Base-by-base conservation (phyloP, 2,329 filamentous ascomycete species). In the Aspergillus sclerotialis region DNA sequence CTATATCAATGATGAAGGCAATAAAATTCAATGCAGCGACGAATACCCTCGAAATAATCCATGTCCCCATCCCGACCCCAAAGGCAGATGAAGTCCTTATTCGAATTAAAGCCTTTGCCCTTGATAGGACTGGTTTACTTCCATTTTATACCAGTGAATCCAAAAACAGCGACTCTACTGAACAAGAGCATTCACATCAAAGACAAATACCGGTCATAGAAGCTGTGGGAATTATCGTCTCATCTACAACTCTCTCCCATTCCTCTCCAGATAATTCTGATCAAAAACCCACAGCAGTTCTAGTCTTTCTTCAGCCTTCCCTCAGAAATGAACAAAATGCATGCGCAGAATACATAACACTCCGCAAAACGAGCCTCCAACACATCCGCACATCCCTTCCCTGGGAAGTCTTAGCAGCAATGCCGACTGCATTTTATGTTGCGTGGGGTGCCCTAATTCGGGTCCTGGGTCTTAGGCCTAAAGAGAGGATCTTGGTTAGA, bases 371-470 rank as follows among this genome's bases (percentile, higher is more conserved):
- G n/a, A n/a, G n/a, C n/a, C n/a, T n/a, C n/a, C n/a, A n/a, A n/a
- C n/a, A n/a, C n/a, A 38, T 68, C n/a, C 45, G 53, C 18, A 58
- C 54, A 4, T 45, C 50, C 7, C 42, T 70, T 4, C 44, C 50
- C 0, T 70, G 68, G 67, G 55, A 61, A 17, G 48, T 58, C 2
- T 40, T 73, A 1, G 70, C 66, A 4, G 67, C 69, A 1, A 50
- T 69, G 33, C 68, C 68, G 3, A 69, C 72, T 49, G 72, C 73
- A 68, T 38, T 73, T 38, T 68, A 72, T 50, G 72, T 69, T 3
- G 63, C 69, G 2, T 71, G 62, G 46, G 69, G 69, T 1, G 56
- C 57, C 5, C 38, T 73, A 24, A 60, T 63, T n/a, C 53, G 49
- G 29, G 48, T 55, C 4, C 44, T 73, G 30, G 47, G 55, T 28